These are phyloP conservation scores for Trichoderma breve DNA, from an alignment of 2,329 filamentous ascomycete genomes.

Conservation along the genomic window DNA sequence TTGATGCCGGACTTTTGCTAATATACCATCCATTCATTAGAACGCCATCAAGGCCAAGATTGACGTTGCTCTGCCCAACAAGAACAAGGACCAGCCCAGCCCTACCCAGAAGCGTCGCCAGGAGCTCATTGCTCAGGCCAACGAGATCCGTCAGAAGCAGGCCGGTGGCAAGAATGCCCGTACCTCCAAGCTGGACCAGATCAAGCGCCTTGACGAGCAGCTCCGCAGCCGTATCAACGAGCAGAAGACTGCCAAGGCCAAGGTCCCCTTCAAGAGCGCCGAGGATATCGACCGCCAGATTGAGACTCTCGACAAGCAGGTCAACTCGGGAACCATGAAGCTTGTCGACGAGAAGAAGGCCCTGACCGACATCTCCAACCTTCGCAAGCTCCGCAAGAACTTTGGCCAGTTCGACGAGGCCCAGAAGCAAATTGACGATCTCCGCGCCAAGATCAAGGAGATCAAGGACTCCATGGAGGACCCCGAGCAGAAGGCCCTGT, in stretches of 20 bases:
- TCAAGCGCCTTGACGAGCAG: constrained; percentile 87
- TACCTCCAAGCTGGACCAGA: constrained; percentile 76
- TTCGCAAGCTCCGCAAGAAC: constrained; percentile 88
- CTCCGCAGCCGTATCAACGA: constrained; percentile 81
- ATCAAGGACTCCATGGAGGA: constrained; percentile 88
- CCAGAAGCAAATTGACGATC: constrained; percentile 84
- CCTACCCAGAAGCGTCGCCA: constrained; percentile 79
- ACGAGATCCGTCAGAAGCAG: constrained; percentile 83
- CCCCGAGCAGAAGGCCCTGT: constrained; percentile 83
- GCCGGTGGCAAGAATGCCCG: constrained; percentile 81
- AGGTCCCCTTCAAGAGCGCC: constrained; percentile 78
- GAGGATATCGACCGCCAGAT: constrained; percentile 89
- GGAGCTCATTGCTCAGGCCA: constrained; percentile 79
- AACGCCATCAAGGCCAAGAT: constrained; percentile 86
- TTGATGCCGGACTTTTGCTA: neutral
- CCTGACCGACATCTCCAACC: constrained; percentile 73
- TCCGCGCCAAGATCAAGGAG: constrained; percentile 83
- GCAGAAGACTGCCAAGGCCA: constrained; percentile 80
- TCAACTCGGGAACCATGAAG: constrained; percentile 88
- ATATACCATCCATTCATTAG: constrained; percentile 46
- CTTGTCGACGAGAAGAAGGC: constrained; percentile 97
- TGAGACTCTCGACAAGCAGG: constrained; percentile 73
- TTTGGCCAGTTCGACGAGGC: constrained; percentile 81
- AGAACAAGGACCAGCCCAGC: constrained; percentile 73
- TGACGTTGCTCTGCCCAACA: constrained; percentile 72